Conservation (phyloP, 2,329 filamentous ascomycete genomes). For the Pyrenophora seminiperda region DNA sequence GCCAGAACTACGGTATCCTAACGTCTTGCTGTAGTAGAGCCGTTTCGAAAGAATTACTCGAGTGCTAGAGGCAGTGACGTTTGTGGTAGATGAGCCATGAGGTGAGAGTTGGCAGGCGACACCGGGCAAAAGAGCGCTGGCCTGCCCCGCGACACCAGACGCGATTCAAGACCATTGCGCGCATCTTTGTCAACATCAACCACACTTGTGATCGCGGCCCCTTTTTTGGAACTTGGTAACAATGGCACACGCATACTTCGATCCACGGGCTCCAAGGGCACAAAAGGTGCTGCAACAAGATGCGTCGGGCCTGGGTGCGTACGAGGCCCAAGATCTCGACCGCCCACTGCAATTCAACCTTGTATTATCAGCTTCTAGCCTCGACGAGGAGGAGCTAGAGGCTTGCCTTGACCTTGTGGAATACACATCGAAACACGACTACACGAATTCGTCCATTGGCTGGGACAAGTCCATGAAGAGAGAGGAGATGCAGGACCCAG, state of each 20-base stretch:
- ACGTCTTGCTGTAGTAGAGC: no score
- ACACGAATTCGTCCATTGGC: slow-evolving; percentile 64
- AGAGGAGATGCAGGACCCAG: slow-evolving; percentile 69
- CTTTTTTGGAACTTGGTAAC: no score
- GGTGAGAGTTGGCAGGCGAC: not conserved
- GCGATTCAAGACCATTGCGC: not conserved
- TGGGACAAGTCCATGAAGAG: slow-evolving; percentile 68
- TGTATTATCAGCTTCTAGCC: slow-evolving; percentile 28
- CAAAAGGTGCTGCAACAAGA: slow-evolving; percentile 14
- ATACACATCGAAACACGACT: slow-evolving; percentile 67
- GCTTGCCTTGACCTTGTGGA: slow-evolving; percentile 63
- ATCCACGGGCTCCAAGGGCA: slow-evolving; percentile 1
- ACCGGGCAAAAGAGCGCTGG: no score
- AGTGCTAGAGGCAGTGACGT: no score
- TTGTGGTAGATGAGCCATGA: not conserved
- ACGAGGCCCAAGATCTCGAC: not conserved
- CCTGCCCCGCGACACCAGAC: slow-evolving; percentile 18
- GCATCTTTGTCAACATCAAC: no score
- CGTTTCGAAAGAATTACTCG: no score
- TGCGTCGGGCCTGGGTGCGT: slow-evolving; percentile 2
- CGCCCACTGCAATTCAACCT: slow-evolving; percentile 26
- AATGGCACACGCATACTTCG: no score
- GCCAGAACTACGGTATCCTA: no score
- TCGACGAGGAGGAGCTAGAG: slow-evolving; percentile 51
- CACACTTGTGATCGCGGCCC: no score